Conservation (phyloP, 164 flowering plant genomes). For the Sedum album region DNA sequence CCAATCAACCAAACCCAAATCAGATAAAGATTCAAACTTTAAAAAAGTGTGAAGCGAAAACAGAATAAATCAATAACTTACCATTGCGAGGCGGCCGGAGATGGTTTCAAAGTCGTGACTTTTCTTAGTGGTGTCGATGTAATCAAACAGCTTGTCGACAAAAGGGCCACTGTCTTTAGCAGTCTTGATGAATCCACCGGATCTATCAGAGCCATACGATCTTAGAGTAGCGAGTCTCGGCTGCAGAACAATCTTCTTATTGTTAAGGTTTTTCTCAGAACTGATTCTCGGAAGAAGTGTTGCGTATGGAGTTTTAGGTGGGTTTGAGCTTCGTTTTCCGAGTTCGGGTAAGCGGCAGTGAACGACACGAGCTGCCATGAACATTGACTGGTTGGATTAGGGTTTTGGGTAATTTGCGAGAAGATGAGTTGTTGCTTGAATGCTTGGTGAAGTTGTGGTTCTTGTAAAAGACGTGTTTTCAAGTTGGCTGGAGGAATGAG, state of each 20-base stretch:
- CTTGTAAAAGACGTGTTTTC: too few species aligned
- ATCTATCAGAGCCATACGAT: conserved; percentile 60
- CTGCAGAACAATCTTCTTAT: conserved; percentile 49
- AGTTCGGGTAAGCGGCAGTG: conserved; percentile 21
- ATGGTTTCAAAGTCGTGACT: conserved; percentile 80
- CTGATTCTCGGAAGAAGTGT: conserved; percentile 11
- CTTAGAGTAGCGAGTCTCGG: conserved; percentile 74
- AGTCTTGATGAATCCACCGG: conserved; percentile 34
- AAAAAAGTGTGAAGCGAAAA: too few species aligned
- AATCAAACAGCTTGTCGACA: conserved; percentile 61
- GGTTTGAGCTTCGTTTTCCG: conserved; percentile 8
- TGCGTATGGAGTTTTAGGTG: conserved; percentile 10
- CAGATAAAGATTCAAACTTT: too few species aligned
- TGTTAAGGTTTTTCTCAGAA: too few species aligned
- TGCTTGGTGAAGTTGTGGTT: too few species aligned
- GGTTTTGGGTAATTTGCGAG: too few species aligned
- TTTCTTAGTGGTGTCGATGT: conserved; percentile 73
- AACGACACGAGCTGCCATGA: conserved; percentile 25
- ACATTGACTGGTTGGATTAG: conserved; percentile 13
- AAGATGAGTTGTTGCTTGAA: too few species aligned
- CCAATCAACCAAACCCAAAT: too few species aligned
- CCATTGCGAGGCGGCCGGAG: conserved; percentile 92
- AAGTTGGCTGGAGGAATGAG: too few species aligned
- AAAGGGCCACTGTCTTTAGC: conserved; percentile 33
- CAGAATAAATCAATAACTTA: too few species aligned